Evolutionary conservation across 2,329 filamentous ascomycete genomes (phyloP), one percentile per base, ranked within the genome.

Genomic region (Monilinia aucupariae): DNA sequence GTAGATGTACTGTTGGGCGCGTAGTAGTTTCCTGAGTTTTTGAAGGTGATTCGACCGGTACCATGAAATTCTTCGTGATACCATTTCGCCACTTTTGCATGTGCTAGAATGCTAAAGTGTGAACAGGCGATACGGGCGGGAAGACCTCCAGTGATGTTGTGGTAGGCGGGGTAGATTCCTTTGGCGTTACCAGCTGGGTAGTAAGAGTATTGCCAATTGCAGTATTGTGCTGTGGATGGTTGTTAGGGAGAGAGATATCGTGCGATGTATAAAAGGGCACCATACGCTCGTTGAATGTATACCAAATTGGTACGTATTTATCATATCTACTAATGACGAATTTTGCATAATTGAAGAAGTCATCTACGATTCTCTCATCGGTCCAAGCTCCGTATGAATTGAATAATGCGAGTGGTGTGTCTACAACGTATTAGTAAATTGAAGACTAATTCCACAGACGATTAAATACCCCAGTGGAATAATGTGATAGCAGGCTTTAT

Each of bases 11-110:
- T 71, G 0, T 73, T 75, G 0, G 81, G 79, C 3, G 83, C 76
- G 6, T 77, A 81, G 62, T 83, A 82, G 68, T 72, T 70, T 5
- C 70, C 69, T 4, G 67, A 66, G 61, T 72, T 70, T 76, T 82
- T 83, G 64, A 83, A 70, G 0, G 78, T 76, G 9, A 85, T 76
- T 61, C 78, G 78, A 0, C 81, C 82, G 0, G 73, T 76, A 30
- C 80, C 82, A 3, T 78, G 76, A 39, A 85, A 75, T 27, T 81
- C 78, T 9, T 83, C 78, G 52, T 80, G 78, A 71, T 85, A 85
- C 72, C 80, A 85, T 69, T 79, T 78, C 49, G 78, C 80, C 0
- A 82, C 75, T 27, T 77, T 74, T 0, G 80, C 80, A 63, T 84
- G 81, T 0, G 81, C 75, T 63, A 79, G 79, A 65, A 82, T 66